A percentile compares a stretch with the other conserved stretches of the same genome.
Conservation (phyloP, 2,329 filamentous ascomycete species). For the Eutypa lata region DNA sequence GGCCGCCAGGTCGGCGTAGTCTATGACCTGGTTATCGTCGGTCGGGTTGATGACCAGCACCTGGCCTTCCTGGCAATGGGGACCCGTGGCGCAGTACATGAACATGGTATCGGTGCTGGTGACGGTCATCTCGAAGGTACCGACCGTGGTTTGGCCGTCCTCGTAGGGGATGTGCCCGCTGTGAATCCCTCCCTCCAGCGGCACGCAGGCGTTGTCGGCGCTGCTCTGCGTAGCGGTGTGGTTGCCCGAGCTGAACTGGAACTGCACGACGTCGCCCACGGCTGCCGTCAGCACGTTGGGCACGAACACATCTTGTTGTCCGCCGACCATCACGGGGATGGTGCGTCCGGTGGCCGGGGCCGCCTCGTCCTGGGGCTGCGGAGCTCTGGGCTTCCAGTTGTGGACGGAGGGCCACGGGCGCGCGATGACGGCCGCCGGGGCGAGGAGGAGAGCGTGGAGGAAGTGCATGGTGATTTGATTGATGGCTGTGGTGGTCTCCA, state of each 20-base stretch:
- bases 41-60: conserved; percentile 48
- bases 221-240: conserved; percentile 41
- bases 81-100: conserved; percentile 46
- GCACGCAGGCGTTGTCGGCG: conserved; percentile 33
- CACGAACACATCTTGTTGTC: conserved; percentile 33
- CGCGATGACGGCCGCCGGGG: background rate
- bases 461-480: background rate
- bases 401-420: background rate
- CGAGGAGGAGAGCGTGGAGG: background rate
- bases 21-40: conserved; percentile 25
- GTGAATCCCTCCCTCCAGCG: conserved; percentile 36
- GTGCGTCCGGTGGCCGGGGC: conserved; percentile 12
- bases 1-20: conserved; percentile 23
- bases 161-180: conserved; percentile 39
- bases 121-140: conserved; percentile 46
- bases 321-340: conserved; percentile 36
- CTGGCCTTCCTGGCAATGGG: conserved; percentile 49
- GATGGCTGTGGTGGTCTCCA: background rate
- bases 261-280: conserved; percentile 37
- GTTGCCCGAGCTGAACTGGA: conserved; percentile 41
- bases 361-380: background rate
- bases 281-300: conserved; percentile 33
- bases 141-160: conserved; percentile 34
- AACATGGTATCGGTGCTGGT: conserved; percentile 43
- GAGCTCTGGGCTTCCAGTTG: background rate